Conservation (phyloP, 371 early-diverging fungal genomes). For the Lichtheimia ornata region DNA sequence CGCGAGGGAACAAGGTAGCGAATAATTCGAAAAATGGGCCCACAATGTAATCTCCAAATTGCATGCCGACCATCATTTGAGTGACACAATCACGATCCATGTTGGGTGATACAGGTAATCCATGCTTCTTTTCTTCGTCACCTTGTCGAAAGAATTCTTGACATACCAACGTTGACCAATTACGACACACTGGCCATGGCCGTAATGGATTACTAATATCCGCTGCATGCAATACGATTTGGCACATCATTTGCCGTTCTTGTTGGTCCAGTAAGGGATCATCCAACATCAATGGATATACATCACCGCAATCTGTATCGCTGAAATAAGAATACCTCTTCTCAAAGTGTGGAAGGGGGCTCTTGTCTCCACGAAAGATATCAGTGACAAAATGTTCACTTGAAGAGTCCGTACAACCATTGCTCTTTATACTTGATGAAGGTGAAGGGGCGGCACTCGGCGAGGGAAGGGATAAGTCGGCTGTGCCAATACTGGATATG, state of each 20-base stretch:
- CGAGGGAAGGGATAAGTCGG: too few relatives aligned
- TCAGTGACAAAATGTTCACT: constrained; percentile 8
- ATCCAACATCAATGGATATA: background rate
- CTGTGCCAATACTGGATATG: too few relatives aligned
- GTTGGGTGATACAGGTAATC: constrained; percentile 81
- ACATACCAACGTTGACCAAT: constrained; percentile 85
- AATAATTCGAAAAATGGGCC: constrained; percentile 84
- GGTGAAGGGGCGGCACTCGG: too few relatives aligned
- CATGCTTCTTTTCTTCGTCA: constrained; percentile 72
- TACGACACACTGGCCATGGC: constrained; percentile 80
- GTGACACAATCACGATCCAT: constrained; percentile 80
- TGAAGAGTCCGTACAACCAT: background rate
- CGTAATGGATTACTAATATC: constrained; percentile 88
- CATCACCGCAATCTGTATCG: background rate
- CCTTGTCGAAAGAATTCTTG: constrained; percentile 88
- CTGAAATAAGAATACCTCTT: background rate
- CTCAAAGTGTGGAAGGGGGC: constrained; percentile 35
- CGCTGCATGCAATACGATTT: constrained; percentile 80
- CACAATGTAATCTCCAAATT: constrained; percentile 84
- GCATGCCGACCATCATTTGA: constrained; percentile 75
- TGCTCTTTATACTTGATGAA: background rate
- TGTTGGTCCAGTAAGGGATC: constrained; percentile 22
- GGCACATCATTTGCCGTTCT: constrained; percentile 65
- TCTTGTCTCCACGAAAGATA: constrained; percentile 23
- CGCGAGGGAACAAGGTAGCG: constrained; percentile 70